These are phyloP conservation scores for Dimargaris cristalligena DNA, from an alignment of 192 early-diverging fungal genomes.

Conservation along the genomic window DNA sequence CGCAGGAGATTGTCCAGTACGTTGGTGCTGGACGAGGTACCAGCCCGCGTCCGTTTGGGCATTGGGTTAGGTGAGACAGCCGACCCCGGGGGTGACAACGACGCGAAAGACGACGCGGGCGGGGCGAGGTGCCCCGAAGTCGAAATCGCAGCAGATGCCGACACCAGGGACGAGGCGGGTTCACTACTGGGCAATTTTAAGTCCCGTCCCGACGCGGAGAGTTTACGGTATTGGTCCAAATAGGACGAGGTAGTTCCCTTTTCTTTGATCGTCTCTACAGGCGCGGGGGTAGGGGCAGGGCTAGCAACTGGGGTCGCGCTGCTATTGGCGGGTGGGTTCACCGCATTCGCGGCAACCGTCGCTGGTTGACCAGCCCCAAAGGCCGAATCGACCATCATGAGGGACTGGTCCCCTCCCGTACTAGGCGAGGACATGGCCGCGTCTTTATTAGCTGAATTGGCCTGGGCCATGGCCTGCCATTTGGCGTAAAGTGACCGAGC, in stretches of 20 bases:
- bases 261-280: no score
- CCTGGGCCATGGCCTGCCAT: neutral
- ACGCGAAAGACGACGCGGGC: neutral
- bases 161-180: neutral
- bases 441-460: neutral
- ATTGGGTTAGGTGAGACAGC: neutral
- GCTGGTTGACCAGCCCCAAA: neutral
- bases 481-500: neutral
- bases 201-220: no score
- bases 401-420: neutral
- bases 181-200: neutral
- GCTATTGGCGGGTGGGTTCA: neutral
- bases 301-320: neutral
- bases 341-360: neutral
- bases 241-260: no score
- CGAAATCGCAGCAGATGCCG: neutral
- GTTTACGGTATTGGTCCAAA: no score
- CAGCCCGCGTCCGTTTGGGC: neutral
- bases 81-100: no score
- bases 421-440: neutral
- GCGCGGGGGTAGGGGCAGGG: no score
- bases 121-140: neutral
- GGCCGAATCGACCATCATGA: neutral
- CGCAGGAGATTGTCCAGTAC: neutral
- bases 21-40: neutral